Conservation (phyloP, 805 yeast species). For the Myxozyma udenii region DNA sequence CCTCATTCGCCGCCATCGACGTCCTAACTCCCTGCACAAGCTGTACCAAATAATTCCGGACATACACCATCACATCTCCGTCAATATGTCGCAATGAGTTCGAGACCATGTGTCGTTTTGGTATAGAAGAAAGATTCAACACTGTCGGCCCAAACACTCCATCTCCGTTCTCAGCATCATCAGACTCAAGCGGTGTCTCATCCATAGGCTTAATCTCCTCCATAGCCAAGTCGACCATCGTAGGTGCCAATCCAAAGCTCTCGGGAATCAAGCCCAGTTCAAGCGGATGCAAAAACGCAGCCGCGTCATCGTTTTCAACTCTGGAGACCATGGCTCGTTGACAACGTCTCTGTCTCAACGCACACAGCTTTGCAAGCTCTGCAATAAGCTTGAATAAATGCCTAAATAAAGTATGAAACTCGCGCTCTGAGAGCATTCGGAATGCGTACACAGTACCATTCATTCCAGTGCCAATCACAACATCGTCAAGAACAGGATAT, state of each 20-base stretch:
- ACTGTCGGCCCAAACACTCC: background rate
- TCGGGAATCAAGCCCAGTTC: constrained; percentile 10
- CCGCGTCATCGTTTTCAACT: background rate
- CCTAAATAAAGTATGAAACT: constrained; percentile 6
- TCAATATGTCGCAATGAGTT: constrained; percentile 5
- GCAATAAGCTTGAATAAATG: background rate
- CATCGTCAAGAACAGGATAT: constrained; percentile 7
- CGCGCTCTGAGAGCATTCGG: constrained; percentile 11
- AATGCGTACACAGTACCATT: constrained; percentile 24
- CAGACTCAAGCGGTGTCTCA: background rate
- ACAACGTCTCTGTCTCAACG: background rate
- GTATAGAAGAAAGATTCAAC: background rate
- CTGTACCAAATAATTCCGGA: constrained; percentile 1
- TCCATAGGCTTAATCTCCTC: background rate
- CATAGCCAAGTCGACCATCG: background rate
- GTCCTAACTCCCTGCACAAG: no score
- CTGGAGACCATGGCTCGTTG: background rate
- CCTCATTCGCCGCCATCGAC: no score
- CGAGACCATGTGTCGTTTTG: background rate
- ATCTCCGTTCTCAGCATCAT: background rate
- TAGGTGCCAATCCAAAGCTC: constrained; percentile 5
- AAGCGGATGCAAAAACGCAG: constrained; percentile 3
- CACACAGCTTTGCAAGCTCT: constrained; percentile 1
- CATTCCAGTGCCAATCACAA: constrained; percentile 18
- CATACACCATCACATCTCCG: constrained; percentile 12